phyloP scores from a whole-genome alignment of 306 rosid genomes.

The Begonia loranthoides region DNA sequence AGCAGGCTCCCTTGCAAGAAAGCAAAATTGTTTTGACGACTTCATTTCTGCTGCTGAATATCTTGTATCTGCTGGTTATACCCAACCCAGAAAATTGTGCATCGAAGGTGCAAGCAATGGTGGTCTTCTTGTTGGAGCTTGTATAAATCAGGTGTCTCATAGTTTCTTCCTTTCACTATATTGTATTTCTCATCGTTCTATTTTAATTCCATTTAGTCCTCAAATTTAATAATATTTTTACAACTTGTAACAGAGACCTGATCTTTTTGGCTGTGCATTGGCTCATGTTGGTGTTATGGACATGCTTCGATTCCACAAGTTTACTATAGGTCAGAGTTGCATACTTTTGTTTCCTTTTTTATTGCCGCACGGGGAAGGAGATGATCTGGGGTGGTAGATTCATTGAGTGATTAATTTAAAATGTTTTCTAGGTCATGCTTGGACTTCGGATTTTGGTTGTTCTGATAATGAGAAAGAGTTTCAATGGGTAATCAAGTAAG shows the following conservation, averaged over 20 bases:
- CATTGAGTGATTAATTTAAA: slow-evolving; percentile 4
- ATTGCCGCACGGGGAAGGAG: background rate
- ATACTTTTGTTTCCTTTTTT: slow-evolving; percentile 2
- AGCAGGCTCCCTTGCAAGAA: slow-evolving; percentile 76
- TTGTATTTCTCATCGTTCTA: no score
- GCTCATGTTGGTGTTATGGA: slow-evolving; percentile 99
- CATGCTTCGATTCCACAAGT: slow-evolving; percentile 93
- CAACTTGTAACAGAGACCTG: slow-evolving; percentile 53
- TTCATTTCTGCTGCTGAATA: slow-evolving; percentile 87
- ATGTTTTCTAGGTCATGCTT: slow-evolving; percentile 68
- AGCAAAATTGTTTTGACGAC: slow-evolving; percentile 94
- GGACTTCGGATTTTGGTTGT: slow-evolving; percentile 90
- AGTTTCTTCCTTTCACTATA: background rate
- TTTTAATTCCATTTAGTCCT: no score
- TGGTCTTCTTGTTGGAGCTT: slow-evolving; percentile 89
- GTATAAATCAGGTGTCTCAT: slow-evolving; percentile 65
- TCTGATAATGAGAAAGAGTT: slow-evolving; percentile 87
- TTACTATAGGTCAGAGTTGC: slow-evolving; percentile 65
- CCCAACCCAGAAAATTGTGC: slow-evolving; percentile 70
- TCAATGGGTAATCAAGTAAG: slow-evolving; percentile 82
- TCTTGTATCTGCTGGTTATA: slow-evolving; percentile 70
- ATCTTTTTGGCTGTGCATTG: slow-evolving; percentile 86
- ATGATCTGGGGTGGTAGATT: background rate
- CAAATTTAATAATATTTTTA: no score
- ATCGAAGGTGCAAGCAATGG: slow-evolving; percentile 98